Evolutionary conservation across 1,139 yeast species (phyloP), one percentile per base, ranked within the genome.

Genomic region (Taphrina pruni): DNA sequence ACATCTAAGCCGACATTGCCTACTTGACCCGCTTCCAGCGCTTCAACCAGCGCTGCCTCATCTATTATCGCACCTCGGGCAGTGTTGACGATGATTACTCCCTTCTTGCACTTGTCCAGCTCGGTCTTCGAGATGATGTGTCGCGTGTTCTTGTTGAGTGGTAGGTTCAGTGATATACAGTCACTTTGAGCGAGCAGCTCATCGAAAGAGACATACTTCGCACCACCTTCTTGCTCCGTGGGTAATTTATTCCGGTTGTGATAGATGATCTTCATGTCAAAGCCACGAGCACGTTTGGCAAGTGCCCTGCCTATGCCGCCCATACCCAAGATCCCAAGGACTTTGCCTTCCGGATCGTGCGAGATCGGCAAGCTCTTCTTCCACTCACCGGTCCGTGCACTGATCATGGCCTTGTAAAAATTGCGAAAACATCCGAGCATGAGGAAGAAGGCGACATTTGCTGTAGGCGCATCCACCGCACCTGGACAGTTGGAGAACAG

Each of bases 281-380:
- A 87, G 1, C 88, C 88, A 71, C 73, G 75, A 71, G 87, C 82
- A 73, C 90, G 82, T 75, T 87, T 90, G 70, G 90, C 83, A 65
- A 88, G 85, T 12, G 90, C 87, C 60, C 89, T 82, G 66, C 95
- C 95, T 77, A 89, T 88, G 38, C 94, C 93, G 14, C 95, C 95
- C 88, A 89, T 84, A 7, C 95, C 95, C 67, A 87, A 80, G 71
- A 89, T 87, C 9, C 95, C 95, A 38, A 89, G 82, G 8, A 83
- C 84, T 75, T 86, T 86, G 20, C 86, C 86, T 73, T 83, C 84
- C 6, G 92, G 92, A 73, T 86, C 89, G 60, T 77, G 76, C 60
- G 79, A 82, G 46, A 80, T 76, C 1, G 77, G 78, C 3, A 77
- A 73, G 12, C 75, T 76, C 26, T 71, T 69, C 54, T 74, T 72